Evolutionary conservation across 129 eudicot species (phyloP).

Genomic region (Flaveria robusta): DNA sequence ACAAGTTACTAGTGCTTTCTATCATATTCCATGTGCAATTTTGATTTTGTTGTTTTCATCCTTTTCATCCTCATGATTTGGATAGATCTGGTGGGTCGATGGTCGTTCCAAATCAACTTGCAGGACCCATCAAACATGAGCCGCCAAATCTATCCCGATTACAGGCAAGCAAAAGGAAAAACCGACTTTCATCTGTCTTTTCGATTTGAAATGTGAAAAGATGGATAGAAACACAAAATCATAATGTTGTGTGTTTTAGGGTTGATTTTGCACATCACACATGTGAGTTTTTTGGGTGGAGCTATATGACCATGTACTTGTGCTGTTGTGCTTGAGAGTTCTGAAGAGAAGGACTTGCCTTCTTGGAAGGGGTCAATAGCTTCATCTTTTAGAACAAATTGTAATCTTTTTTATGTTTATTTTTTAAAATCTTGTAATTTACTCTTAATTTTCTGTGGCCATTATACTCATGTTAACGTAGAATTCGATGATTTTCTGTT

Average conservation of each 20-base stretch:
- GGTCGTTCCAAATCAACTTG: neutral
- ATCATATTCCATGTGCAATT: conserved; percentile 30
- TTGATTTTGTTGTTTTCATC: conserved; percentile 2
- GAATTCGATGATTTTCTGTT: neutral
- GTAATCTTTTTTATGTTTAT: neutral
- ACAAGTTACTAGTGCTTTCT: conserved; percentile 21
- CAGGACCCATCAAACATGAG: conserved; percentile 2
- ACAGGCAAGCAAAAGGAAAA: conserved; percentile 16
- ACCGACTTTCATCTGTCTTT: conserved; percentile 17
- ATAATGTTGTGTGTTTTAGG: conserved; percentile 7
- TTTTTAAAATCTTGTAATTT: conserved; percentile 27
- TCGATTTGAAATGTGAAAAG: conserved; percentile 12
- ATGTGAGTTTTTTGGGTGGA: conserved; percentile 28
- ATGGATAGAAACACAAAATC: conserved; percentile 13
- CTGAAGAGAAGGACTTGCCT: conserved; percentile 4
- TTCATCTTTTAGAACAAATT: conserved; percentile 10
- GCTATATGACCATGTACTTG: conserved; percentile 16
- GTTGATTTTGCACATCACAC: conserved; percentile 12
- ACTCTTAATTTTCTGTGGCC: conserved; percentile 2
- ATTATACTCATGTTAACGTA: neutral
- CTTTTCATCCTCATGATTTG: conserved; percentile 19
- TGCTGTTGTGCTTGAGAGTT: conserved; percentile 1
- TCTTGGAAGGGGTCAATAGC: neutral
- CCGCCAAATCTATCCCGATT: conserved; percentile 19
- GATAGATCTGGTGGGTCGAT: conserved; percentile 19